phyloP scores from a whole-genome alignment of 2,329 filamentous ascomycete genomes.

The Paradendryphiella salina region DNA sequence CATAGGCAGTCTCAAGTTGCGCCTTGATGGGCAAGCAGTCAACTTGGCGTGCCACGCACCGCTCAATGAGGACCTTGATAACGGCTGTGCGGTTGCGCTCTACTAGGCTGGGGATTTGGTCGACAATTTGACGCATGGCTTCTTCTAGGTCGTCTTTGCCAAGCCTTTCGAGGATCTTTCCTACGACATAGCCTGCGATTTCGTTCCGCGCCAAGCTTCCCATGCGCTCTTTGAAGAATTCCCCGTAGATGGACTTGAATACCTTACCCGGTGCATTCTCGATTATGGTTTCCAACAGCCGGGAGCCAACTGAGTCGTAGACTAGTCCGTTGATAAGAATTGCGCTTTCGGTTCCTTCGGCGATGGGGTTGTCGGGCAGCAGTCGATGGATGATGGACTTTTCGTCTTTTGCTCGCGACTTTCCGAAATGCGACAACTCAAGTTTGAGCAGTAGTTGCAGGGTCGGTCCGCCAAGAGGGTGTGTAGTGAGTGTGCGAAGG shows the following conservation, averaged over 20 bases:
- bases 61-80: slow-evolving; percentile 79
- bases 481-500: slow-evolving; percentile 80
- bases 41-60: slow-evolving; percentile 70
- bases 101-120: slow-evolving; percentile 73
- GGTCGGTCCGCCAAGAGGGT: slow-evolving; percentile 88
- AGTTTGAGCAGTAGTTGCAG: slow-evolving; percentile 89
- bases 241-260: slow-evolving; percentile 84
- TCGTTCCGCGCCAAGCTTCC: slow-evolving; percentile 84
- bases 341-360: slow-evolving; percentile 72
- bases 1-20: slow-evolving; percentile 62
- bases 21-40: slow-evolving; percentile 60
- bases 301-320: slow-evolving; percentile 88
- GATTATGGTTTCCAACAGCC: slow-evolving; percentile 85
- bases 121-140: slow-evolving; percentile 71
- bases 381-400: slow-evolving; percentile 74
- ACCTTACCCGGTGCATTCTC: slow-evolving; percentile 79
- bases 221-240: slow-evolving; percentile 78
- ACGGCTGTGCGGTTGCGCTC: slow-evolving; percentile 76
- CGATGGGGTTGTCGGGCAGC: slow-evolving; percentile 76
- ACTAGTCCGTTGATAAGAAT: slow-evolving; percentile 83
- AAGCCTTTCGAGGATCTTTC: slow-evolving; percentile 78
- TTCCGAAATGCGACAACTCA: slow-evolving; percentile 75
- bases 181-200: slow-evolving; percentile 84
- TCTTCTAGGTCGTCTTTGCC: slow-evolving; percentile 82
- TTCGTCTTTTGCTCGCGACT: slow-evolving; percentile 65